Base-by-base conservation (phyloP, 108 stramenopile genomes). In the Skeletonema marinoi region DNA sequence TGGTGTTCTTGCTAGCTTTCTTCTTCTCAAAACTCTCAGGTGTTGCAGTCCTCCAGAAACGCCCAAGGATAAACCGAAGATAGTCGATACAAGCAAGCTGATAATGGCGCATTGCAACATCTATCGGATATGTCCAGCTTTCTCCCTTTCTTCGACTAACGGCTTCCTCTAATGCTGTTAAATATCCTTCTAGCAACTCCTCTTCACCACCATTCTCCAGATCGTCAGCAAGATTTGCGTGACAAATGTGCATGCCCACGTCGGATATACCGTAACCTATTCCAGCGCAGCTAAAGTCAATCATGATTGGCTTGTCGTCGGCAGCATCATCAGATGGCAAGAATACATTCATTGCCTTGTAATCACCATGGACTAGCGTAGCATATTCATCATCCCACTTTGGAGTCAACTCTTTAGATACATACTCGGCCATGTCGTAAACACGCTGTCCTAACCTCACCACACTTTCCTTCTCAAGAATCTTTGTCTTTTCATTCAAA, bases 341-440 rank as follows among this genome's bases (percentile, higher is more conserved):
- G 60, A 93, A 93, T 6, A 87, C 89, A 83, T 91, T 93, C 93
- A 94, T 92, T 2, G 89, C 74, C 58, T 94, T 94, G 77, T 77
- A 90, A 78, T 94, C 90, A 13, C 93, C 93, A 77, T 94, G 93
- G 21, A 84, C 73, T 16, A 91, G 35, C 0, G 90, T 91, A 12
- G 91, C 90, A 76, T 87, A 91, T 32, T 70, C 76, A 48, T 88
- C 91, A 4, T 65, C 66, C 13, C 85, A 78, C 39, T 48, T 54
- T 29, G 91, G 91, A n/a, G 89, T 85, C 32, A 90, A 46, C 65
- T 90, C 65, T 32, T 85, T 60, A 31, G 86, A 89, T 25, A 94
- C 76, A 69, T 73, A 89, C 39, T 89, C 80, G 6, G 93, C 93
- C 56, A 84, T 51, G 48, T 78, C 75, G 38, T 73, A 68, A 10